Base-by-base conservation (phyloP, 257 asterid species). In the Henckelia pumila region DNA sequence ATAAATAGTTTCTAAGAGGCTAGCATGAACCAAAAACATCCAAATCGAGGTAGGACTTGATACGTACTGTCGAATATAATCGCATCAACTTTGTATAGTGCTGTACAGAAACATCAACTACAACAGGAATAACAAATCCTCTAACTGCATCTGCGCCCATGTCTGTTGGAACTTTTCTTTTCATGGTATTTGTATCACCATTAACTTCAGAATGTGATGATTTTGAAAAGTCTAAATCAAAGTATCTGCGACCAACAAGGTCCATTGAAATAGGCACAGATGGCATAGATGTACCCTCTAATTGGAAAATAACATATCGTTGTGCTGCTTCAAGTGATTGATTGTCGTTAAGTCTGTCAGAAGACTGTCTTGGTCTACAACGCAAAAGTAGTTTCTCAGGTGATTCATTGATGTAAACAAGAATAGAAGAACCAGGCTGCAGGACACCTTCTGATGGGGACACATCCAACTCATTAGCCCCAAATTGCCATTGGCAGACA, bases 241-340 rank as follows among this genome's bases (percentile, higher is more conserved):
- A 90, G 89, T 85, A 93, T 79, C 90, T 85, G 57, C 86, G 90
- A 59, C 99, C 96, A 33, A 86, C 97, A 79, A 90, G 97, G 83
- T 93, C 99, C 95, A 93, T 88, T 56, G 99, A 93, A 78, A 93
- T 83, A 67, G 95, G 96, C 74, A 82, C 64, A 63, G 97, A 90
- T 29, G 96, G 89, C 53, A 70, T 50, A 59, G 95, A 83, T 69
- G 95, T 82, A 70, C 95, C 99, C 83, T 93, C 97, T 68, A 93
- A 81, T 68, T 88, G 97, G 79, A 93, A 79, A 75, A 81, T 77
- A 63, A 90, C 89, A 77, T 85, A 88, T 61, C 85, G 83, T 78
- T 88, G 96, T 59, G 92, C 79, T 47, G 88, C 81, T 77, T 86
- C 92, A 72, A 75, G 75, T 35, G 77, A 79, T 72, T 86, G 95